These are phyloP conservation scores for Boehmeria nivea DNA, from an alignment of 306 rosid genomes.

Conservation along the genomic window DNA sequence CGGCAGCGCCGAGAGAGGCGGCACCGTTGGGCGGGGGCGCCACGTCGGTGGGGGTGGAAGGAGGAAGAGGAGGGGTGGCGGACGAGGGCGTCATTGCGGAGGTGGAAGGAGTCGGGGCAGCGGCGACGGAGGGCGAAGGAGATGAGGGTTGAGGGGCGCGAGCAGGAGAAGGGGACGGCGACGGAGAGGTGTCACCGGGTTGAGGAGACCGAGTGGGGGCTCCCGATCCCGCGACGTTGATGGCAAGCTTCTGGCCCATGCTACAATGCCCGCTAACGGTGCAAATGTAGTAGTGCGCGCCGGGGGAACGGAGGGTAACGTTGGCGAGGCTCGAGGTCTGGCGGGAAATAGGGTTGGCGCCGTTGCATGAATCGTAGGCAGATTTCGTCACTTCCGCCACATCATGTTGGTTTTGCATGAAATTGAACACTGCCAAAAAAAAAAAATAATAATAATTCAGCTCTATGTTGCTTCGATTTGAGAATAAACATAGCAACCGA, in stretches of 20 bases:
- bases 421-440: slow-evolving; percentile 43
- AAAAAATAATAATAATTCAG: background rate
- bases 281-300: slow-evolving; percentile 54
- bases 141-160: background rate
- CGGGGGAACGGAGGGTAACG: slow-evolving; percentile 31
- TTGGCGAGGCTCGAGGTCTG: slow-evolving; percentile 27
- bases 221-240: slow-evolving; percentile 32
- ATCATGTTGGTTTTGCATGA: slow-evolving; percentile 27
- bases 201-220: slow-evolving; percentile 45
- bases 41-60: slow-evolving; percentile 19
- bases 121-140: slow-evolving; percentile 1
- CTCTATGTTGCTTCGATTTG: background rate
- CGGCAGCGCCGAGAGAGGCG: slow-evolving; percentile 24
- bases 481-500: background rate
- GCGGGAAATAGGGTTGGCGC: slow-evolving; percentile 9
- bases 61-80: slow-evolving; percentile 17
- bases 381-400: slow-evolving; percentile 55
- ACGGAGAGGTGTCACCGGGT: slow-evolving; percentile 18
- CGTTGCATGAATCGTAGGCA: slow-evolving; percentile 38
- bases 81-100: background rate
- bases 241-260: slow-evolving; percentile 44
- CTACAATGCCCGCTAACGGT: slow-evolving; percentile 37
- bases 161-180: slow-evolving; percentile 13
- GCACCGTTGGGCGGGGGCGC: slow-evolving; percentile 33
- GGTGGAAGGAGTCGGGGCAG: slow-evolving; percentile 4